Evolutionary conservation across 2,329 filamentous ascomycete genomes (phyloP).

Genomic region (Alternaria metachromatica): DNA sequence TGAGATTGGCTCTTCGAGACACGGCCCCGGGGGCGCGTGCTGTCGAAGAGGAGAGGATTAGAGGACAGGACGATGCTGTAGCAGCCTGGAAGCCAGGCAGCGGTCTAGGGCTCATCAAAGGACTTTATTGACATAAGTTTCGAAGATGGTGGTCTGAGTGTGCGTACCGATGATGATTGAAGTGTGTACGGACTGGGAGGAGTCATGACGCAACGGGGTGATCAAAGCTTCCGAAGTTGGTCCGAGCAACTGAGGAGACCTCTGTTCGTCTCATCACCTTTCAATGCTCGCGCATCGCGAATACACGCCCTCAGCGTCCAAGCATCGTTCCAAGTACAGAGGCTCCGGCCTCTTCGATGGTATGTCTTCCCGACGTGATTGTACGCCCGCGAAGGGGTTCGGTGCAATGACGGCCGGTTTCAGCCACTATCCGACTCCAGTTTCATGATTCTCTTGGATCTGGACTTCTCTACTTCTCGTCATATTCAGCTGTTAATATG

Average conservation of each 20-base stretch:
- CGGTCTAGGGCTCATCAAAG: not conserved
- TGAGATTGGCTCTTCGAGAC: not conserved
- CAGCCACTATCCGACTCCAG: not conserved
- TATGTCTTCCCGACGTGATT: not conserved
- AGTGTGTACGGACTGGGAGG: not conserved
- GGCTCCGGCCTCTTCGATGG: not conserved
- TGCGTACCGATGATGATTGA: not conserved
- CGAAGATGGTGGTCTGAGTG: not conserved
- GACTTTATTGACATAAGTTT: not conserved
- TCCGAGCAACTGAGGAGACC: not conserved
- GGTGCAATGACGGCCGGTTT: not conserved
- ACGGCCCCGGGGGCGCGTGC: not conserved
- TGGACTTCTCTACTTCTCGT: not conserved
- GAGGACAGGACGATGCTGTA: no score
- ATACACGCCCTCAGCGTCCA: not conserved
- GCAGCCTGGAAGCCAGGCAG: not conserved
- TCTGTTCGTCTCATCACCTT: not conserved
- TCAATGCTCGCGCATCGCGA: not conserved
- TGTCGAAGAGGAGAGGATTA: not conserved
- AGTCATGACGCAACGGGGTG: not conserved
- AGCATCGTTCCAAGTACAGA: not conserved
- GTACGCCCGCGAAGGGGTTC: not conserved
- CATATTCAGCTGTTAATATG: accelerated
- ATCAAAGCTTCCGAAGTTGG: not conserved
- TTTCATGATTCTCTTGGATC: not conserved